These are phyloP conservation scores for Colletotrichum lupini DNA, from an alignment of 2,329 filamentous ascomycete species.

Conservation along the genomic window DNA sequence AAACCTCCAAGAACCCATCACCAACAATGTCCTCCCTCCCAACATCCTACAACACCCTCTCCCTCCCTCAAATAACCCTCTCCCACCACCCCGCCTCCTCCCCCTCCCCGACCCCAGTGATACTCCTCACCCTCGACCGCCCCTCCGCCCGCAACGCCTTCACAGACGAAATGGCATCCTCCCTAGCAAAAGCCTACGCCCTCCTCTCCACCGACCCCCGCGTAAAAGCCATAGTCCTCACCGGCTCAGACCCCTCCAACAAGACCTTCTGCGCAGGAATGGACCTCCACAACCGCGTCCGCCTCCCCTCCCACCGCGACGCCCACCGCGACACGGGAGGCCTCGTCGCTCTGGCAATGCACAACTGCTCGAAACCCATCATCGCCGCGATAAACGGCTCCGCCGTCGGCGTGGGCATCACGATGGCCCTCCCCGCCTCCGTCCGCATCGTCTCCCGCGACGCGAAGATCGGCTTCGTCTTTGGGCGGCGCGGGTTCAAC, in stretches of 20 bases:
- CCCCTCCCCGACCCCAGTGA: constrained; percentile 66
- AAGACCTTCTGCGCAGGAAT: constrained; percentile 69
- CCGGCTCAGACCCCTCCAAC: constrained; percentile 59
- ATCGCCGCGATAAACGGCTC: constrained; percentile 69
- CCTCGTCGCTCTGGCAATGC: constrained; percentile 64
- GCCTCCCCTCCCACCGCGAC: constrained; percentile 40
- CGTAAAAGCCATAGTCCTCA: constrained; percentile 66
- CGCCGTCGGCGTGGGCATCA: constrained; percentile 71
- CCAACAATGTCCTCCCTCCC: constrained; percentile 39
- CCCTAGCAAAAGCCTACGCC: constrained; percentile 66
- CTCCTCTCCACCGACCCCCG: constrained; percentile 64
- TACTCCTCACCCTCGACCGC: constrained; percentile 73
- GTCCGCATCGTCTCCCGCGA: constrained; percentile 63
- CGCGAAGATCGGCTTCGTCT: constrained; percentile 80
- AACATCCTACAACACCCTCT: constrained; percentile 52
- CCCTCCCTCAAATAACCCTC: constrained; percentile 57
- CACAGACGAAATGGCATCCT: constrained; percentile 70
- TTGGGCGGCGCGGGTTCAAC: constrained; percentile 74
- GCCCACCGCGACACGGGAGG: constrained; percentile 64
- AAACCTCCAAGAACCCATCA: neutral
- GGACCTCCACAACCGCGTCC: constrained; percentile 57
- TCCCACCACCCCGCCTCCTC: constrained; percentile 63
- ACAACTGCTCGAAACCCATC: constrained; percentile 67
- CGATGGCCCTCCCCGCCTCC: constrained; percentile 68
- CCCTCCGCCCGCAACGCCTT: constrained; percentile 77